Evolutionary conservation across 2,329 filamentous ascomycete species (phyloP), one percentile per base, ranked within the genome.

Genomic region (Cercospora zeae-maydis): DNA sequence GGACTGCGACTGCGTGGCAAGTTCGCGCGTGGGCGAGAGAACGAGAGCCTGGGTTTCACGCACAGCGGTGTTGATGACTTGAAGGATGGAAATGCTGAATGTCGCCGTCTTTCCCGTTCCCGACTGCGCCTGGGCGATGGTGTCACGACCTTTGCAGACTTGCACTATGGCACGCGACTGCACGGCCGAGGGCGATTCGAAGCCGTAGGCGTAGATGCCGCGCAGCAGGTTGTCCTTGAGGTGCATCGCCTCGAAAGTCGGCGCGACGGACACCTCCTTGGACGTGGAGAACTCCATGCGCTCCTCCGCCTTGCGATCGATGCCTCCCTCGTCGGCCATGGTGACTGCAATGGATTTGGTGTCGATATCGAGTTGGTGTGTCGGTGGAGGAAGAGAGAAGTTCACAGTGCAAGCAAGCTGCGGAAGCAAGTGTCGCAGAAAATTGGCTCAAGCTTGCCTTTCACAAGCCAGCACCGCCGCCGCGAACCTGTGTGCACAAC

Each of bases 101-200:
- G 95, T 99, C 73, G 95, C 95, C 73, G 95, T 99, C 88, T 99
- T 99, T 84, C 95, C 95, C 78, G 95, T 99, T 86, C 95, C 95
- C 73, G 93, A 97, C 79, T 98, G 95, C 19, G 95, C 95, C 77
- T 99, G 95, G 16, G 95, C 95, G 75, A 99, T 99, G 66, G 95
- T 98, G 78, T 99, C 95, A 79, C 95, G 92, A 69, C 95, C 95
- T 80, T 98, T 98, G 86, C 95, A 99, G 74, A 99, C 91, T 80
- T 98, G 95, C 55, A 99, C 95, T 75, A 99, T 99, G 58, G 95
- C 95, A 75, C 95, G 91, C 70, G 93, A 97, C 81, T 99, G 95
- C 16, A 99, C 93, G 13, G 95, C 95, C 0, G 95, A 99, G 11
- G 95, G 95, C 1, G 95, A 97, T 77, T 99, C 95, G 80, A 98